Evolutionary conservation across 345 rosid species (phyloP), one percentile per base, ranked within the genome.

Genomic region (Gossypium australe): DNA sequence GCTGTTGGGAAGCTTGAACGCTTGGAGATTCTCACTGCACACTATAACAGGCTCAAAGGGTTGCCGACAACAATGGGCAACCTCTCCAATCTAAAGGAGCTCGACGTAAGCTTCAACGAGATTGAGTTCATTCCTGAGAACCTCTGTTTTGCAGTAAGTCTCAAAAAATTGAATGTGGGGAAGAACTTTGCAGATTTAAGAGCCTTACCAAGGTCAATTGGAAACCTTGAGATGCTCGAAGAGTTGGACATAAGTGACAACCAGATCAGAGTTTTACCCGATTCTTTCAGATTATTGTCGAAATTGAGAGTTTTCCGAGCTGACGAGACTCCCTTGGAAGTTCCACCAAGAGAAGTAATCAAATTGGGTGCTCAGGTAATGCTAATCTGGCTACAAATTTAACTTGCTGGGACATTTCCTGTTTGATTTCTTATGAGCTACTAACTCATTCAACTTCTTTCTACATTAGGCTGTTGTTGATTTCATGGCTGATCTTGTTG

Each of bases 51-150:
- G 63, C 78, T 89, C 22, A 89, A 82, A 80, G 84, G 87, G 77
- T 77, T 88, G 77, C 92, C 94, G 17, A 85, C 94, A 69, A 85
- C 92, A 2, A 85, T 76, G 75, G 83, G 84, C 4, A 84, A 86
- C 59, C 90, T 89, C 51, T 27, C 78, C 75, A 86, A 76, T 41
- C 76, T 89, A 67, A 81, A 72, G 85, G 94, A 89, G 78, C 90
- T 89, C 34, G 94, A 87, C 62, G 80, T 85, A 38, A 87, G 88
- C 85, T 89, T 89, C 90, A 89, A 89, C 59, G 94, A 89, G 77
- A 80, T 89, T 0, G 89, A 82, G 29, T 83, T 29, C 22, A 67
- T 89, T 67, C 89, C 94, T 0, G 94, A 87, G 81, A 87, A 72
- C 80, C 81, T 89, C 11, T 86, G 87, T 61, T 82, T 87, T 20